These are phyloP conservation scores for Stipa capillata DNA, from an alignment of 176 grass and related monocot genomes.

Conservation along the genomic window DNA sequence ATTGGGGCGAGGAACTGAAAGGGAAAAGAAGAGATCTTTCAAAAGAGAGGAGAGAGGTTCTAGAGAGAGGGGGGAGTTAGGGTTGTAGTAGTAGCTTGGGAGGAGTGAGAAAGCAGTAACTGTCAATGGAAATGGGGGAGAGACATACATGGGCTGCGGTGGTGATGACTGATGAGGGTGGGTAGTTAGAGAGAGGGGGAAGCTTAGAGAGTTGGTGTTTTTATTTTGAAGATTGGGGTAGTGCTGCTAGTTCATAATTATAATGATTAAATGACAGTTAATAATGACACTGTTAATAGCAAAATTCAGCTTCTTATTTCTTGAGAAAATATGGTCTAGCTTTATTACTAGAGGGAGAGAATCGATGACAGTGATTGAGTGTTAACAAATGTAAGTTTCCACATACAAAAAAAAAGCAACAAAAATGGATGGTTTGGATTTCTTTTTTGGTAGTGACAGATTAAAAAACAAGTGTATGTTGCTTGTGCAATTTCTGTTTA, in stretches of 20 bases:
- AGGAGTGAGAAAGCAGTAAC: neutral
- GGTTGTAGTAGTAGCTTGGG: neutral
- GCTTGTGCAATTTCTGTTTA: no score
- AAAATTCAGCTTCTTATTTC: no score
- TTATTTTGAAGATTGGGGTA: neutral
- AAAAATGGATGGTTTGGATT: no score
- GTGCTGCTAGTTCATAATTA: no score
- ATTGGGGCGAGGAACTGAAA: slow-evolving; percentile 30
- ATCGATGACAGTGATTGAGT: neutral
- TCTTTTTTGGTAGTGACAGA: neutral
- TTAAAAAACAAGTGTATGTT: no score
- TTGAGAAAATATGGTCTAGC: no score
- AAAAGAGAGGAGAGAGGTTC: neutral
- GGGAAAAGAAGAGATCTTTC: slow-evolving; percentile 29
- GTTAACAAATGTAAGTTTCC: no score
- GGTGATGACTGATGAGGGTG: neutral
- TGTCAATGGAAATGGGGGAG: neutral
- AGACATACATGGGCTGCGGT: neutral
- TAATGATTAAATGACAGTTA: no score
- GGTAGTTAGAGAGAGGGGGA: neutral
- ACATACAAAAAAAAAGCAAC: no score
- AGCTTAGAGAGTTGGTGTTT: neutral
- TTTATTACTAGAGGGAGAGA: no score
- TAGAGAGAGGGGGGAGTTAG: neutral
- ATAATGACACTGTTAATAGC: no score